Conservation (phyloP, 495 filamentous ascomycete genomes). For the Trichoderma orchidacearum region DNA sequence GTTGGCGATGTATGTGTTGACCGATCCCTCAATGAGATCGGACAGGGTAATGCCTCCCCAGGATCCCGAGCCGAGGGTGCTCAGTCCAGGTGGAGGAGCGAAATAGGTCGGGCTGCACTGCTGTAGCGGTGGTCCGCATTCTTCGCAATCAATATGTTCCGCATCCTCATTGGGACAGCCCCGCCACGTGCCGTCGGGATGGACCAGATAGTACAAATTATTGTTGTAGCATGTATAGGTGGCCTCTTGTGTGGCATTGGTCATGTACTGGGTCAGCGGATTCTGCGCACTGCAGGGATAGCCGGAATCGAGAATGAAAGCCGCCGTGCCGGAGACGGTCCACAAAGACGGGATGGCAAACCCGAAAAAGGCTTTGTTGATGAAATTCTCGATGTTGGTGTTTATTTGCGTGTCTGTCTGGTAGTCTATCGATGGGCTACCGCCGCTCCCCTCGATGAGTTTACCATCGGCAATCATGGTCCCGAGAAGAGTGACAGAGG, state of each 20-base stretch:
- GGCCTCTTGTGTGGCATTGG: constrained; percentile 5
- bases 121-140: background rate
- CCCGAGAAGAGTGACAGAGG: constrained; percentile 6
- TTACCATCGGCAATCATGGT: constrained; percentile 13
- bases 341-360: constrained; percentile 20
- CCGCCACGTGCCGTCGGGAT: constrained; percentile 7
- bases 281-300: constrained; percentile 9
- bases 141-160: background rate
- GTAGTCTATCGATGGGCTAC: background rate
- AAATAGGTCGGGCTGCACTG: constrained; percentile 9
- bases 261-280: constrained; percentile 11
- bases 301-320: constrained; percentile 22
- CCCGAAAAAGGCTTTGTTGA: constrained; percentile 14
- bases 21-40: constrained; percentile 14
- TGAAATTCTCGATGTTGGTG: background rate
- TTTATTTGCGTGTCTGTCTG: background rate
- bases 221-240: constrained; percentile 12
- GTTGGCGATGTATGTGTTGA: constrained; percentile 17
- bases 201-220: constrained; percentile 17
- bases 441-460: constrained; percentile 10
- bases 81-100: constrained; percentile 11
- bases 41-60: constrained; percentile 12
- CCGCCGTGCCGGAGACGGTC: constrained; percentile 8
- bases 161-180: background rate
- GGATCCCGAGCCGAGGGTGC: constrained; percentile 3